These are phyloP conservation scores for Endogone sp. DNA, from an alignment of 192 early-diverging fungal genomes.

Conservation along the genomic window DNA sequence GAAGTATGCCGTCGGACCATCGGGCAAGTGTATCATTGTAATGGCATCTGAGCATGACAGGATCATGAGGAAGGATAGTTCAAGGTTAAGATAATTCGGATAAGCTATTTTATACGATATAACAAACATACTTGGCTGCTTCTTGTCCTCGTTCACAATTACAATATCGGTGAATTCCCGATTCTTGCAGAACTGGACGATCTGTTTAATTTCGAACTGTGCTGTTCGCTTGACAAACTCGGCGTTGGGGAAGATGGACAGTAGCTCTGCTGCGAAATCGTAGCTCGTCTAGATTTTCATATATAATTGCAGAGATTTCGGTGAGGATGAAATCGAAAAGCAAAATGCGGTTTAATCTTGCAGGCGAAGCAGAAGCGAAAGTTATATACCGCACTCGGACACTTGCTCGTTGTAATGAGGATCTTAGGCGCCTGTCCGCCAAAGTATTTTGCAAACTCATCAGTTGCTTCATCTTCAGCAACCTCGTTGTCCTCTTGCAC, in stretches of 20 bases:
- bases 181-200: slow-evolving; percentile 86
- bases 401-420: slow-evolving; percentile 83
- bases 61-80: no score
- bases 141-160: slow-evolving; percentile 91
- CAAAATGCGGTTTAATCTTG: slow-evolving; percentile 11
- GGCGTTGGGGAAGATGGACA: slow-evolving; percentile 86
- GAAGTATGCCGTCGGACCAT: slow-evolving; percentile 97
- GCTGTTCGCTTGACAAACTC: slow-evolving; percentile 84
- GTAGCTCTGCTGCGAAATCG: slow-evolving; percentile 87
- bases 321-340: no score
- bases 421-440: slow-evolving; percentile 87
- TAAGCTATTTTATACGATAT: no score
- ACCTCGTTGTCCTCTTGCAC: slow-evolving; percentile 78
- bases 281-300: slow-evolving; percentile 58
- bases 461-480: slow-evolving; percentile 76
- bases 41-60: slow-evolving; percentile 85
- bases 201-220: slow-evolving; percentile 86
- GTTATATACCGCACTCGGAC: slow-evolving; percentile 53
- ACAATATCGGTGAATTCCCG: slow-evolving; percentile 92
- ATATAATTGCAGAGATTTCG: no score
- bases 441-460: slow-evolving; percentile 89
- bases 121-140: slow-evolving; percentile 76
- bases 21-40: slow-evolving; percentile 91
- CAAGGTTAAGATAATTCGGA: not conserved
- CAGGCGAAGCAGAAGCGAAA: not conserved